These are phyloP conservation scores for Ustilago shanxiensis DNA, from an alignment of 1,284 basidiomycete genomes.

Conservation along the genomic window DNA sequence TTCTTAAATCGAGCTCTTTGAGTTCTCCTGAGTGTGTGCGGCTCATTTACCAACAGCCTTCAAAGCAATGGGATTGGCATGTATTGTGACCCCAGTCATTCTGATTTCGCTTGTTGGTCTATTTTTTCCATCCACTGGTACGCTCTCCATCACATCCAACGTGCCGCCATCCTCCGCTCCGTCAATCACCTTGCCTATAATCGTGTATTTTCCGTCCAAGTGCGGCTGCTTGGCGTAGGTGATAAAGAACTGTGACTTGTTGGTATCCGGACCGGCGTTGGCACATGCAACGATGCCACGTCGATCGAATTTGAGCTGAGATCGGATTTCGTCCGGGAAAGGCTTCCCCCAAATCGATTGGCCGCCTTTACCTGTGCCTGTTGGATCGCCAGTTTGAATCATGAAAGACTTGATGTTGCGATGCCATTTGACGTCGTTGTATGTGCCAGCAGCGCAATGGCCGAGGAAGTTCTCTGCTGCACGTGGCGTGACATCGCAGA, in stretches of 20 bases:
- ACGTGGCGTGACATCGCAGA: slow-evolving; percentile 94
- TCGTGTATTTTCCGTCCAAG: slow-evolving; percentile 67
- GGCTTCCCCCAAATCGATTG: slow-evolving; percentile 93
- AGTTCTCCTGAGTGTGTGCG: background rate
- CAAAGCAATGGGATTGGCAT: slow-evolving; percentile 93
- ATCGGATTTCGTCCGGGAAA: slow-evolving; percentile 91
- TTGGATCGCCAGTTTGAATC: slow-evolving; percentile 96
- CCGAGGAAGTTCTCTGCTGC: slow-evolving; percentile 98
- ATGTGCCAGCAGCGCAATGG: slow-evolving; percentile 88
- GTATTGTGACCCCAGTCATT: slow-evolving; percentile 85
- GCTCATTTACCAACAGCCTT: slow-evolving; percentile 47
- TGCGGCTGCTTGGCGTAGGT: slow-evolving; percentile 65
- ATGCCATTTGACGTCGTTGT: slow-evolving; percentile 89
- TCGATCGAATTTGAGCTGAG: slow-evolving; percentile 57
- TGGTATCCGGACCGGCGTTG: slow-evolving; percentile 67
- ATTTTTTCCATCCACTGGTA: slow-evolving; percentile 90
- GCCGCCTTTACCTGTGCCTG: slow-evolving; percentile 93
- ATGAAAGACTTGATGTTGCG: slow-evolving; percentile 78
- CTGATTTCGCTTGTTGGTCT: slow-evolving; percentile 86
- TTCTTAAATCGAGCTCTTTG: no score
- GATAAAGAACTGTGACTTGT: slow-evolving; percentile 67
- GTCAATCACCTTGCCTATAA: slow-evolving; percentile 67
- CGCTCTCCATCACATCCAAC: slow-evolving; percentile 75
- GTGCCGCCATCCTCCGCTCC: slow-evolving; percentile 63
- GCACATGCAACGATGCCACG: slow-evolving; percentile 68